These are phyloP conservation scores for Colletotrichum theobromicola DNA, from an alignment of 2,329 filamentous ascomycete species.

Conservation along the genomic window DNA sequence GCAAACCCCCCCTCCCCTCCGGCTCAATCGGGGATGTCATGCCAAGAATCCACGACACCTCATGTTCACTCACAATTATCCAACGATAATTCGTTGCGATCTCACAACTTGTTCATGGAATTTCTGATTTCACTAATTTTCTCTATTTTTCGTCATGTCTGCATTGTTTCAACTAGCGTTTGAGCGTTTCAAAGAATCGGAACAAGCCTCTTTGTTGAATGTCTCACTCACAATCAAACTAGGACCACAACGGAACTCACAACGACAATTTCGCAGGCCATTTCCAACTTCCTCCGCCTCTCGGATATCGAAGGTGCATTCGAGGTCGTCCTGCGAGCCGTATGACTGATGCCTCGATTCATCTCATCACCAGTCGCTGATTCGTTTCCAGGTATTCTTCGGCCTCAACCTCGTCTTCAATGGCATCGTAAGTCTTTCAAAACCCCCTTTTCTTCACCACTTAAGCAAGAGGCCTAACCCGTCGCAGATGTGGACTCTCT, in stretches of 20 bases:
- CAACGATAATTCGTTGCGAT: no score
- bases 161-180: background rate
- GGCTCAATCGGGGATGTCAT: background rate
- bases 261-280: constrained; percentile 46
- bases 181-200: background rate
- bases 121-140: background rate
- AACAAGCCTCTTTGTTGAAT: background rate
- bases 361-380: background rate
- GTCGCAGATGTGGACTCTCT: constrained; percentile 78
- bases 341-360: constrained; percentile 36
- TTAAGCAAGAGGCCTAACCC: background rate
- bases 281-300: constrained; percentile 52
- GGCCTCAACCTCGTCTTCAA: constrained; percentile 77
- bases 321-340: constrained; percentile 54
- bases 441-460: background rate
- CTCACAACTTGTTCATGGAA: background rate
- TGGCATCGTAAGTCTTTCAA: constrained; percentile 57
- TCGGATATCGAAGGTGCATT: constrained; percentile 44
- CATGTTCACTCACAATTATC: background rate
- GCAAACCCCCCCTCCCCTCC: background rate
- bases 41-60: background rate
- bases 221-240: background rate
- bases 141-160: background rate
- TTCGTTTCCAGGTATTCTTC: constrained; percentile 69
- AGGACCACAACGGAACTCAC: constrained; percentile 65